Evolutionary conservation across 2,329 filamentous ascomycete species (phyloP), one percentile per base, ranked within the genome.

Genomic region (Aspergillus amoenus): DNA sequence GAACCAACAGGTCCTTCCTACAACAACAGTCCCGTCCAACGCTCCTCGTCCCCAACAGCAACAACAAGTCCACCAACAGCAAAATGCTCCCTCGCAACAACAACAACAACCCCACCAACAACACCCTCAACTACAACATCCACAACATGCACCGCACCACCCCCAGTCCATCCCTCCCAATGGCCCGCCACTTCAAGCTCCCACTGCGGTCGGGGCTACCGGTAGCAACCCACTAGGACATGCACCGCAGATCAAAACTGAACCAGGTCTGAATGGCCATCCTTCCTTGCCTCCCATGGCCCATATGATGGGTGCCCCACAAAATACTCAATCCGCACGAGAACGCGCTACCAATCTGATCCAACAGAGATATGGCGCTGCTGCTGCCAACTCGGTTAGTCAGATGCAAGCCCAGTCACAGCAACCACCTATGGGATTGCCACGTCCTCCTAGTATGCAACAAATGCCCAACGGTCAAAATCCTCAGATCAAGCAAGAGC

Each of bases 261-360:
- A 87, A 63, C 73, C 80, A 30, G 76, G 76, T 11, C 63, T 76
- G 24, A 78, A 79, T 49, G 68, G 70, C 17, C 69, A 69, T 46
- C 47, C 68, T 11, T 61, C 61, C 43, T 62, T 71, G 56, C 68
- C 70, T 27, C 66, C 70, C 15, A 71, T 75, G 66, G 74, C 73
- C 58, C 71, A 64, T 48, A 66, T 69, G 51, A 68, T 72, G 58
- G 59, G 59, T 12, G 64, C 70, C 42, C 70, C 72, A 30, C 71
- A 70, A 46, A 81, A 78, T 65, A 73, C 70, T 44, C 76, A 76
- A 57, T 70, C 77, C 24, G 84, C 84, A 18, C 79, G 82, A 54
- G 82, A 86, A 65, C 81, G 82, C 52, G 82, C 82, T 32, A 75
- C 77, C 32, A 76, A 73, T 49, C 73, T 83, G 7, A 72, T 86